Percentiles rank a stretch among this genome's conserved stretches.
phyloP scores from a whole-genome alignment of 164 flowering plant species.

The Magnolia sinica region DNA sequence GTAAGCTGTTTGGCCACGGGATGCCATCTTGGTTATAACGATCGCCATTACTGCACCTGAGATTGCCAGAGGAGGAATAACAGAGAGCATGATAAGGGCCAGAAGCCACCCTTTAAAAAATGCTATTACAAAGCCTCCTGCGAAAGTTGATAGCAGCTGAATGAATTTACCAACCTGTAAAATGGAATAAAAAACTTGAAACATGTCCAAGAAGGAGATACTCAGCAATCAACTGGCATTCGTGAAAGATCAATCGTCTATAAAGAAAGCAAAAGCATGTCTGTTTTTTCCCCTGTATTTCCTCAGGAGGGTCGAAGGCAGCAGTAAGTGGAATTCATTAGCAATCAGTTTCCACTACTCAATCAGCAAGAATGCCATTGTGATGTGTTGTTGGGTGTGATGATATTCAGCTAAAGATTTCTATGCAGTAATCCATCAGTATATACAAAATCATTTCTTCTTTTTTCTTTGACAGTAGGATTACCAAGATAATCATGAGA shows the following conservation, averaged over 20 bases:
- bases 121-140: slow-evolving; percentile 46
- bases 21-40: slow-evolving; percentile 35
- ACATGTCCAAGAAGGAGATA: neutral
- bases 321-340: too few species aligned
- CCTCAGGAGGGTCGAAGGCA: neutral
- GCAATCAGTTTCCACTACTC: neutral
- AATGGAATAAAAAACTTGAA: neutral
- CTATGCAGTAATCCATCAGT: too few species aligned
- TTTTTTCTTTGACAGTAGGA: too few species aligned
- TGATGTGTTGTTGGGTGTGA: too few species aligned
- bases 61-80: slow-evolving; percentile 36
- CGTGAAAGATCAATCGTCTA: neutral
- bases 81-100: slow-evolving; percentile 35
- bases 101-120: slow-evolving; percentile 52
- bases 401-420: too few species aligned
- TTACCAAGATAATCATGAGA: too few species aligned
- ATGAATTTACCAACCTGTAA: slow-evolving; percentile 46
- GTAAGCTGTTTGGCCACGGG: slow-evolving; percentile 42
- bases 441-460: too few species aligned
- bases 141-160: slow-evolving; percentile 40
- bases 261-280: too few species aligned
- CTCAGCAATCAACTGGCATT: neutral
- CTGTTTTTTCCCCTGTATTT: neutral
- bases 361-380: neutral
- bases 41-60: slow-evolving; percentile 35